Conservation (phyloP, 2,329 filamentous ascomycete species). For the Niveomyces coronatus region DNA sequence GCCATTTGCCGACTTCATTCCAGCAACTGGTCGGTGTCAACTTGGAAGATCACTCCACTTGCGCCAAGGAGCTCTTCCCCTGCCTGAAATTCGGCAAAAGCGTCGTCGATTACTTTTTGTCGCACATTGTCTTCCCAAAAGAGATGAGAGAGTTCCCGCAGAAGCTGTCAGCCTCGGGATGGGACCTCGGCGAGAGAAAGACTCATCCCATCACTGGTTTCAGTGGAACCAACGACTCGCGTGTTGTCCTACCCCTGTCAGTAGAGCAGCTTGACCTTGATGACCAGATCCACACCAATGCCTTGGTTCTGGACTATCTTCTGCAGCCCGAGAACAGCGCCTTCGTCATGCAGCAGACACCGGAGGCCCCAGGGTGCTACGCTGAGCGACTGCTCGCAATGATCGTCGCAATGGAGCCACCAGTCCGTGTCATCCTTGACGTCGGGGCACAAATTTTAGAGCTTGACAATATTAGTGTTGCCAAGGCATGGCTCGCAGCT, state of each 20-base stretch:
- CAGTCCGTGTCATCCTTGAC: slow-evolving; percentile 54
- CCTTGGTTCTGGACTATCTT: slow-evolving; percentile 50
- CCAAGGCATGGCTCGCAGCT: slow-evolving; percentile 38
- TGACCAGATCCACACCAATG: slow-evolving; percentile 54
- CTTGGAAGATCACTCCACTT: slow-evolving; percentile 41
- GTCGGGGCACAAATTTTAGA: slow-evolving; percentile 63
- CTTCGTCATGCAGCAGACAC: not conserved
- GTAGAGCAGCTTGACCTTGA: slow-evolving; percentile 23
- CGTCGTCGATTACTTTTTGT: slow-evolving; percentile 54
- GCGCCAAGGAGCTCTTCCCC: slow-evolving; percentile 39
- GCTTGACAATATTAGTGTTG: slow-evolving; percentile 44
- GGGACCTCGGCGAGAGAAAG: slow-evolving; percentile 48
- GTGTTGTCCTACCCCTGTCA: slow-evolving; percentile 42
- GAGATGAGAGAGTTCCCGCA: slow-evolving; percentile 51
- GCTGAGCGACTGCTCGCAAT: slow-evolving; percentile 28
- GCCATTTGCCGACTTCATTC: slow-evolving; percentile 26
- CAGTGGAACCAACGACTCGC: slow-evolving; percentile 58
- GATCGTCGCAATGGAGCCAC: not conserved
- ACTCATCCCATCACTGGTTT: slow-evolving; percentile 50
- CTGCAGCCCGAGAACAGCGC: slow-evolving; percentile 42
- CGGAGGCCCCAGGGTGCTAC: slow-evolving; percentile 18
- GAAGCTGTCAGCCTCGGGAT: slow-evolving; percentile 56
- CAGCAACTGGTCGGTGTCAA: slow-evolving; percentile 43
- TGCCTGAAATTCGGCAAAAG: slow-evolving; percentile 40
- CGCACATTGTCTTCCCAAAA: slow-evolving; percentile 46